Evolutionary conservation across 306 rosid species (phyloP), one percentile per base, ranked within the genome.

Genomic region (Cucurbita pepo): DNA sequence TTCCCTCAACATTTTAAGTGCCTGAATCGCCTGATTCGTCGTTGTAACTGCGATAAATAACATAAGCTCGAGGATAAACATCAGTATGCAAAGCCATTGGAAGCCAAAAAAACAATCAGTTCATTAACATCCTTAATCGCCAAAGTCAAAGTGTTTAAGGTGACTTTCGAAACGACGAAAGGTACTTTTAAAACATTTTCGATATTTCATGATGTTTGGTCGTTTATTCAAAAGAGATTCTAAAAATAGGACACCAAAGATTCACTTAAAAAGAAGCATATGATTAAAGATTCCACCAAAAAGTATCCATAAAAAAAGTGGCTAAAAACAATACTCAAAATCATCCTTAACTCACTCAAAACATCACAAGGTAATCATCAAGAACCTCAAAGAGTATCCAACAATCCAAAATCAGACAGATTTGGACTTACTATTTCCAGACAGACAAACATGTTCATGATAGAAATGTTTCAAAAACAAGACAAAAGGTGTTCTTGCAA

Each of bases 1-100:
- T 60, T 88, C 85, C 82, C 95, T 86, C 79, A 90, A 74, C 86
- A 90, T 77, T 56, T 80, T 76, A 59, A 92, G 78, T 3, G 97
- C 97, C 82, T 79, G 71, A 56, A 77, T 74, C 11, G 97, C 83
- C 69, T 85, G 79, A 36, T 86, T 90, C 11, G 90, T 83, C 0
- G 88, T 75, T n/a, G 96, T 92, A 75, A 92, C 97, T 92, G 85
- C 82, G 71, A 83, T 4, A 47, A 76, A 81, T 5, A 71, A 71
- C 30, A 71, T 16, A 57, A 71, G 21, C 47, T 25, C 53, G 8
- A 16, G 36, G 36, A 18, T 64, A 60, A 63, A 62, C 70, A 67
- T 57, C 12, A 21, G 5, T 21, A 43, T 45, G 71, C 43, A 57
- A 40, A 52, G 40, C 41, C 57, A 56, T 18, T 45, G 16, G 59